A percentile compares a stretch with the other conserved stretches of the same genome.
phyloP scores from a whole-genome alignment of 768 basidiomycete genomes.

The Hericium erinaceus region DNA sequence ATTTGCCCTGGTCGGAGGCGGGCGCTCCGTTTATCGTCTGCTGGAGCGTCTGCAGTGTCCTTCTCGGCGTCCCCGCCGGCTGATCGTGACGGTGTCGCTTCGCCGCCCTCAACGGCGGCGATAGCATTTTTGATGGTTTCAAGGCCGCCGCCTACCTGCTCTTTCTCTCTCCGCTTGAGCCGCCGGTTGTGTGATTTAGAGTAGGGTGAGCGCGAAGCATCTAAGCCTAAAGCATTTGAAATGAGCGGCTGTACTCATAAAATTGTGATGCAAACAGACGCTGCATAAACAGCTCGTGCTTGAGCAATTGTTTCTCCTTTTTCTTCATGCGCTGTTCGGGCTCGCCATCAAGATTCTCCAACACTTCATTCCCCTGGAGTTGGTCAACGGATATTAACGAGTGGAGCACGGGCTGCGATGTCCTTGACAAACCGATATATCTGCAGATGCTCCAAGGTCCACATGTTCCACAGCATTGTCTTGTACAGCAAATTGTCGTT shows the following conservation, averaged over 20 bases:
- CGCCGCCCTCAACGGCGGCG: conserved; percentile 28
- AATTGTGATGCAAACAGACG: conserved; percentile 29
- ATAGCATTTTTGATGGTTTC: conserved; percentile 38
- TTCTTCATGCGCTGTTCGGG: conserved; percentile 35
- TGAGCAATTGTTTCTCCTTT: conserved; percentile 58
- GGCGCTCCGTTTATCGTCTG: not conserved
- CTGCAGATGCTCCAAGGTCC: conserved; percentile 32
- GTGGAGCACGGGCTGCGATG: conserved; percentile 2
- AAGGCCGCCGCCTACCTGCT: conserved; percentile 27
- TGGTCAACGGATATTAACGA: conserved; percentile 2
- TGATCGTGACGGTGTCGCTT: conserved; percentile 11
- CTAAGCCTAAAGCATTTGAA: conserved; percentile 31
- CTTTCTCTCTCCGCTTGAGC: conserved; percentile 56
- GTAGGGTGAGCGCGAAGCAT: conserved; percentile 40
- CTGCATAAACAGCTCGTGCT: conserved; percentile 60
- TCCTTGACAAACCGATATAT: conserved; percentile 29
- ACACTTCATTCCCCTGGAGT: conserved; percentile 35
- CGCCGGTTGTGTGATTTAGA: conserved; percentile 69
- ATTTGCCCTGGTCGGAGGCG: conserved; percentile 43
- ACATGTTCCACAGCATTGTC: conserved; percentile 39
- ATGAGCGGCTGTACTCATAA: not conserved
- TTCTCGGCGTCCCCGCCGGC: not conserved
- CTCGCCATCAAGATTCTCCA: conserved; percentile 25
- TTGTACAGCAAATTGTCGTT: conserved; percentile 41
- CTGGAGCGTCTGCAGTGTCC: not conserved